Conservation (phyloP, 2,329 filamentous ascomycete genomes). For the Dothideomycetes sp. region DNA sequence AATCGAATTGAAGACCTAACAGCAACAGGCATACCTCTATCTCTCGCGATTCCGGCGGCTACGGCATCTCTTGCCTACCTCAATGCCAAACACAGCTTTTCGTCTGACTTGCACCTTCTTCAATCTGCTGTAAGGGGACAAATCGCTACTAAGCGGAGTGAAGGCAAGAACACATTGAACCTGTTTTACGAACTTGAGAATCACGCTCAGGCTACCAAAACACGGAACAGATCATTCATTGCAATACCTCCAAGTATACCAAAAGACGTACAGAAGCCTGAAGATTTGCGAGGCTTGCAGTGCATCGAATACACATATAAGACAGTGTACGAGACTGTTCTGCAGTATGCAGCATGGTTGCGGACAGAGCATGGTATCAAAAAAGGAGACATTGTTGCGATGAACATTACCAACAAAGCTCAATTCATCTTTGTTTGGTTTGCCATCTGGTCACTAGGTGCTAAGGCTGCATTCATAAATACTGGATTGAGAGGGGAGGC, state of each 20-base stretch:
- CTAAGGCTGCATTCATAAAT: constrained; percentile 77
- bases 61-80: constrained; percentile 63
- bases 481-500: constrained; percentile 67
- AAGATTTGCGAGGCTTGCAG: constrained; percentile 3
- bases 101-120: constrained; percentile 55
- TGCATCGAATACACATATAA: constrained; percentile 55
- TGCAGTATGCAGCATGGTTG: constrained; percentile 69
- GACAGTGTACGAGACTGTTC: constrained; percentile 58
- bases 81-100: constrained; percentile 58
- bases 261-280: constrained; percentile 12
- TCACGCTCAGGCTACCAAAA: constrained; percentile 47
- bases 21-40: constrained; percentile 6
- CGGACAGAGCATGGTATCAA: constrained; percentile 52
- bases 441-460: constrained; percentile 73
- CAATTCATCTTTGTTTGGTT: constrained; percentile 65
- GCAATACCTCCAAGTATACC: constrained; percentile 17
- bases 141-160: constrained; percentile 40
- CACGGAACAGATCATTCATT: constrained; percentile 17
- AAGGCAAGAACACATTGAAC: constrained; percentile 48
- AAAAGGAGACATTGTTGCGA: constrained; percentile 64
- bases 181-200: constrained; percentile 66
- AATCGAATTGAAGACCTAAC: not conserved
- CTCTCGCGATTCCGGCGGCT: constrained; percentile 32
- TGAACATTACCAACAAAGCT: constrained; percentile 75
- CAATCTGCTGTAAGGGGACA: constrained; percentile 19